Conservation (phyloP, 106 monocot genomes). For the Posidonia australis region DNA sequence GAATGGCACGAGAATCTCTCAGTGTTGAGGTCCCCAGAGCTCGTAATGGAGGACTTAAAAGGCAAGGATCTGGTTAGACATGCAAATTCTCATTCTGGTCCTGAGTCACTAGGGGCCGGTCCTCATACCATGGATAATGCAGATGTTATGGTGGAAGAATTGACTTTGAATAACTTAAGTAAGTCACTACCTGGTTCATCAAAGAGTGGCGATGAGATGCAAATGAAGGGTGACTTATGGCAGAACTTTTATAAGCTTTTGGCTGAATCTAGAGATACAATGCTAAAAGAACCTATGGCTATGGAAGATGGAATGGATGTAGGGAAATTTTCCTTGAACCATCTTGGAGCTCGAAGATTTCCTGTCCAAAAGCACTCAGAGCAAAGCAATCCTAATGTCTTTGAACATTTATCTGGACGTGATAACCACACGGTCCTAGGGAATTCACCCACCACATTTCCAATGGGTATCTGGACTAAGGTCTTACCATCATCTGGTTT, state of each 20-base stretch:
- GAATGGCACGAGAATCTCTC: constrained; percentile 38
- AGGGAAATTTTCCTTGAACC: background rate
- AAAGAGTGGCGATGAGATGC: constrained; percentile 28
- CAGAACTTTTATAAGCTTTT: constrained; percentile 37
- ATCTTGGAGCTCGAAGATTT: background rate
- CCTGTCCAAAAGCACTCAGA: constrained; percentile 3
- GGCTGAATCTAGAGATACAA: constrained; percentile 17
- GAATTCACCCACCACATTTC: background rate
- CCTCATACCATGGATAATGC: background rate
- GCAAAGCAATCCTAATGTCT: background rate
- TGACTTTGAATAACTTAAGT: constrained; percentile 43
- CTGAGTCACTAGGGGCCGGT: background rate
- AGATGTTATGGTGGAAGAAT: constrained; percentile 44
- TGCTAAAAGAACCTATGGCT: constrained; percentile 4
- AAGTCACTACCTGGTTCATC: constrained; percentile 21
- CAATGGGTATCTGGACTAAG: constrained; percentile 26
- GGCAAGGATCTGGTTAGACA: constrained; percentile 11
- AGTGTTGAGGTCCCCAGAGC: constrained; percentile 24
- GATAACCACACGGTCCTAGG: constrained; percentile 1
- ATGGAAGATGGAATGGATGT: constrained; percentile 2
- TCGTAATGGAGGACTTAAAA: constrained; percentile 22
- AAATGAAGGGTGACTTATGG: constrained; percentile 32
- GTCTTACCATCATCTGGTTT: constrained; percentile 31
- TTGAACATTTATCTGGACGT: constrained; percentile 12
- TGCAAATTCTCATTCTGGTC: constrained; percentile 14